Conservation (phyloP, 2,329 filamentous ascomycete species). For the Xylaria sp. region DNA sequence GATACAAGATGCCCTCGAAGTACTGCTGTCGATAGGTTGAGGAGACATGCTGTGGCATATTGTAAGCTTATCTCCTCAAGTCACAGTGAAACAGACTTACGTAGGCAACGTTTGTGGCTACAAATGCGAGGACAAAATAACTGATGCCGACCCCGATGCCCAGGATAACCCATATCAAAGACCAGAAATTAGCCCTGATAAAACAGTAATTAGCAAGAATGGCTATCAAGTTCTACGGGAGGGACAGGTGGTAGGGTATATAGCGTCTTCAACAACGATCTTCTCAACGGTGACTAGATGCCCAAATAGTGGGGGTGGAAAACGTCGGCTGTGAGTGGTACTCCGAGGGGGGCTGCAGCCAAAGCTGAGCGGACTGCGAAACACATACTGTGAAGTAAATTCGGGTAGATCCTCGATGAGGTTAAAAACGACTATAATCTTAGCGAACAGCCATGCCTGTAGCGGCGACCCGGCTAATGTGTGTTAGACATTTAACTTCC, state of each 20-base stretch:
- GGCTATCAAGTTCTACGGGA: background rate
- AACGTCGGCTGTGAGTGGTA: background rate
- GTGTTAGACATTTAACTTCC: conserved; percentile 9
- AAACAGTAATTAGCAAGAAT: background rate
- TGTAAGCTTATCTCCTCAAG: conserved; percentile 12
- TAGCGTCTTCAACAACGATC: background rate
- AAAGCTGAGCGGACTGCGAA: background rate
- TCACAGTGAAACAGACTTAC: conserved; percentile 27
- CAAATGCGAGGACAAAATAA: conserved; percentile 57
- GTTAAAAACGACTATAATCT: conserved; percentile 59
- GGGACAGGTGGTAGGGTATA: background rate
- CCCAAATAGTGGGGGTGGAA: background rate
- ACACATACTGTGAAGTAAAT: conserved; percentile 43
- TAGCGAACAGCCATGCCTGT: conserved; percentile 61
- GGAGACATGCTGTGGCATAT: conserved; percentile 49
- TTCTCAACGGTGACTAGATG: background rate
- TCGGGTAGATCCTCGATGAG: conserved; percentile 37
- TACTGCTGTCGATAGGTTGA: conserved; percentile 65
- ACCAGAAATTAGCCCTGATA: conserved; percentile 60
- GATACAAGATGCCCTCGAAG: conserved; percentile 63
- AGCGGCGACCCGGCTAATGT: conserved; percentile 51
- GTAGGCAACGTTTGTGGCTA: conserved; percentile 53
- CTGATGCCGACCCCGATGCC: conserved; percentile 57
- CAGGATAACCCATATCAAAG: conserved; percentile 68
- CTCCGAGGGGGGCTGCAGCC: background rate